Evolutionary conservation across 2,329 filamentous ascomycete species (phyloP), one percentile per base, ranked within the genome.

Genomic region (Arthrobotrys entomopaga): DNA sequence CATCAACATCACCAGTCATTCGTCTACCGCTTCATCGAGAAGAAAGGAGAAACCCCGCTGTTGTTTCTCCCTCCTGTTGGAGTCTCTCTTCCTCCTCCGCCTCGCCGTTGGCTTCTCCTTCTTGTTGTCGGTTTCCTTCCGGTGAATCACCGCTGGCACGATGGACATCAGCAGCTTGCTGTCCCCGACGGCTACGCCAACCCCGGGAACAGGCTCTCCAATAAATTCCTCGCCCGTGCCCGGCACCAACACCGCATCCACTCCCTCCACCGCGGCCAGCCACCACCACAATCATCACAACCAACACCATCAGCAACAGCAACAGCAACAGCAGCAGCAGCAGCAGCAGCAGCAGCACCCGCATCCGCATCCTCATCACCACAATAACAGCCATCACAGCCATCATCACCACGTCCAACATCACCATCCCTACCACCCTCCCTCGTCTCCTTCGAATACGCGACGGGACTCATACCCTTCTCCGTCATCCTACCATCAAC

Each of bases 191-290:
- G 61, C 71, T n/a, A 69, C 71, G 63, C 71, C 71, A 38, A 67
- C 64, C 64, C 71, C 71, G 69, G 69, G 69, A 48, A 50, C 69
- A 24, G 69, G 61, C 29, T 73, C 69, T 66, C 69, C 69, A 10
- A 56, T 61, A 61, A 73, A 73, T 66, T 73, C 69, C 56, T 65
- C 69, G 69, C 69, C 69, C 69, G 69, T 73, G 61, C 63, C 69
- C 61, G 61, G 69, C 54, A 48, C 48, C 29, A 54, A 48, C 67
- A 58, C 59, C 46, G 61, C 46, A 42, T 34, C 56, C 56, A 52
- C 60, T 43, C 8, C 20, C 60, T 20, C 26, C 53, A 16, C 24
- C 49, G n/a, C 20, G 42, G 34, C 13, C 57, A 10, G 16, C 49
- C 24, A 22, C 50, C 29, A 59, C 46, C 46, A 50, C n/a, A 3